A percentile compares a stretch with the other conserved stretches of the same genome.
phyloP scores from a whole-genome alignment of 2,329 filamentous ascomycete species.

The Aspergillus pseudotamarii region DNA sequence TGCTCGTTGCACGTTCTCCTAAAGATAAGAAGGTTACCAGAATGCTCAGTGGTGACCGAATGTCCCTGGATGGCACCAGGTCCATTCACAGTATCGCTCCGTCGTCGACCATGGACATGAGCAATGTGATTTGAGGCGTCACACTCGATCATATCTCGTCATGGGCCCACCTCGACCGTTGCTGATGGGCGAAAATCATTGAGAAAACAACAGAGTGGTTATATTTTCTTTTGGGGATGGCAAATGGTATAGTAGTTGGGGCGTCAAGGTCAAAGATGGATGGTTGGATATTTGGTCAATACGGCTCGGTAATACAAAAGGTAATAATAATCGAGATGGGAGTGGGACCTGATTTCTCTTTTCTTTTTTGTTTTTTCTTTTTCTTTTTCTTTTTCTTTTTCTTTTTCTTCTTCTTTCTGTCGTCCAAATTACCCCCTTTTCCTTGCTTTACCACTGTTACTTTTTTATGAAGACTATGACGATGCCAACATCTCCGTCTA shows the following conservation, averaged over 20 bases:
- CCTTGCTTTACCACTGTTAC: conserved; percentile 3
- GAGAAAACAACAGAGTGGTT: not conserved
- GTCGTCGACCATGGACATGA: conserved; percentile 48
- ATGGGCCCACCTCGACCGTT: not conserved
- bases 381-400: conserved; percentile 4
- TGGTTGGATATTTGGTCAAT: not conserved
- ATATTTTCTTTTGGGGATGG: conserved; percentile 1
- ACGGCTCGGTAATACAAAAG: conserved; percentile 1
- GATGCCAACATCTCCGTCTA: conserved; percentile 16
- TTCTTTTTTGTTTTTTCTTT: too few species aligned
- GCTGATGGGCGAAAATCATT: not conserved
- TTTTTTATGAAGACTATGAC: conserved; percentile 18
- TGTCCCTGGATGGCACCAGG: conserved; percentile 43
- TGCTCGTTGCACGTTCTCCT: conserved; percentile 68
- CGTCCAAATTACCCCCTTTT: not conserved
- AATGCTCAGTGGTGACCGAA: conserved; percentile 45
- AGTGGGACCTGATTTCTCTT: not conserved
- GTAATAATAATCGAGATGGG: conserved; percentile 11
- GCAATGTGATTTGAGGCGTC: conserved; percentile 49
- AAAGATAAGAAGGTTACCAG: conserved; percentile 46
- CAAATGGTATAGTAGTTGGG: not conserved
- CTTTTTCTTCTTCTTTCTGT: not conserved
- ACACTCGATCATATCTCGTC: conserved; percentile 31
- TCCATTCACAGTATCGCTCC: conserved; percentile 47
- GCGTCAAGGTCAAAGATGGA: conserved; percentile 7